Base-by-base conservation (phyloP, 176 grass and related monocot species). In the Oryza meridionalis region DNA sequence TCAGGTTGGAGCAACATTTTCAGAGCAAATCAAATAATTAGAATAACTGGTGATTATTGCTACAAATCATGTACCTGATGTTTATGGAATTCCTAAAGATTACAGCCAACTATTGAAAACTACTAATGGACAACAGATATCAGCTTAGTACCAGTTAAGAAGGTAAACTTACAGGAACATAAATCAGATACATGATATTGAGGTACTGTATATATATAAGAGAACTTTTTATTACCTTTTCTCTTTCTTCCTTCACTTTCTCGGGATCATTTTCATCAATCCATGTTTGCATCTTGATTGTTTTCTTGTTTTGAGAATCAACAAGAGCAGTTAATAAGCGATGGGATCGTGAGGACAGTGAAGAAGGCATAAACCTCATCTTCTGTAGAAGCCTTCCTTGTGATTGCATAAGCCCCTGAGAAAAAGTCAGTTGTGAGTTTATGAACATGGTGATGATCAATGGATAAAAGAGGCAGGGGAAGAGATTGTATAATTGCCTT, bases 311-410 rank as follows among this genome's bases (percentile, higher is more conserved):
- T 68, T 92, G 91, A 80, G 93, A 99, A 88, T 94, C 93, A 86
- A 99, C 93, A 80, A 99, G 85, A 44, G 96, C 93, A 78, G 91
- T 99, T 76, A 99, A 87, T 81, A 90, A 86, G 66, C 91, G 91
- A 90, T 99, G 93, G 0, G 93, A 99, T 78, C 94, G 94, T 67
- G 96, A 96, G 82, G 91, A 94, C 72, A 99, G 86, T 72, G 96
- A 99, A 87, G 96, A 99, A 85, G 96, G 96, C 91, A 94, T 96
- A 77, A 94, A 99, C 77, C 91, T 95, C 91, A 99, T 94, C 84
- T 99, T 99, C 7, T 31, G 83, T 84, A 94, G 61, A 73, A 96
- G 93, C 67, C 93, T 94, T 79, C 96, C 96, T 96, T 99, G 96
- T 64, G 93, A 99, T 85, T 99, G 96, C 85, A 99, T 84, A 70